These are phyloP conservation scores for Rhododendron ferrugineum DNA, from an alignment of 148 eudicot species.

Conservation along the genomic window DNA sequence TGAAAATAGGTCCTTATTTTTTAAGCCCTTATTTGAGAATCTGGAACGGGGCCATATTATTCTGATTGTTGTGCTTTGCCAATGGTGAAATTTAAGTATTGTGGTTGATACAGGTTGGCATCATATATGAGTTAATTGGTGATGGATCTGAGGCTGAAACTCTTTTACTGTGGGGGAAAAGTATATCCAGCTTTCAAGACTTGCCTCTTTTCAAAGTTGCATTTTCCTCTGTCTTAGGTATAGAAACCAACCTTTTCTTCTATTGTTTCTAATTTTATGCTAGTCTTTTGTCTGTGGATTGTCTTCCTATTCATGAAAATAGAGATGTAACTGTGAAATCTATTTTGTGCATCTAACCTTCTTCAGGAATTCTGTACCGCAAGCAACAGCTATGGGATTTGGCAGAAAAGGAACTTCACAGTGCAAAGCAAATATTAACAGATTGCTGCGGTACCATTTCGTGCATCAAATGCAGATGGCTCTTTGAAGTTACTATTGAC, in stretches of 20 bases:
- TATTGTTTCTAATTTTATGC: not conserved
- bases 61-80: conserved; percentile 1
- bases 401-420: conserved; percentile 56
- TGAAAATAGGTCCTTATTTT: too few relatives aligned
- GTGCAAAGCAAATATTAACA: conserved; percentile 43
- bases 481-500: conserved; percentile 54
- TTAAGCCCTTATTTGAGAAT: too few relatives aligned
- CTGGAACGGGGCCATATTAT: not conserved
- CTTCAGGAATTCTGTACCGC: conserved; percentile 62
- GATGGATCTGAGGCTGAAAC: conserved; percentile 81
- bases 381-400: conserved; percentile 50
- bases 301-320: not conserved
- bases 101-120: conserved; percentile 46
- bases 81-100: not conserved
- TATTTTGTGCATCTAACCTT: conserved; percentile 11
- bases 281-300: not conserved
- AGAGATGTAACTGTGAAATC: not conserved
- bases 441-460: conserved; percentile 29
- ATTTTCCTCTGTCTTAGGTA: conserved; percentile 71
- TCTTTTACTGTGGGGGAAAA: conserved; percentile 63
- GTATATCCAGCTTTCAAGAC: conserved; percentile 52
- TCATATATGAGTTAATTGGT: conserved; percentile 72
- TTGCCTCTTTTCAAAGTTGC: conserved; percentile 55
- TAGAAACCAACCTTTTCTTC: conserved; percentile 1
- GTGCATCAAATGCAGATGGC: conserved; percentile 57